Evolutionary conservation across 2,329 filamentous ascomycete species (phyloP), one percentile per base, ranked within the genome.

Genomic region (Knoxdaviesia capensis): DNA sequence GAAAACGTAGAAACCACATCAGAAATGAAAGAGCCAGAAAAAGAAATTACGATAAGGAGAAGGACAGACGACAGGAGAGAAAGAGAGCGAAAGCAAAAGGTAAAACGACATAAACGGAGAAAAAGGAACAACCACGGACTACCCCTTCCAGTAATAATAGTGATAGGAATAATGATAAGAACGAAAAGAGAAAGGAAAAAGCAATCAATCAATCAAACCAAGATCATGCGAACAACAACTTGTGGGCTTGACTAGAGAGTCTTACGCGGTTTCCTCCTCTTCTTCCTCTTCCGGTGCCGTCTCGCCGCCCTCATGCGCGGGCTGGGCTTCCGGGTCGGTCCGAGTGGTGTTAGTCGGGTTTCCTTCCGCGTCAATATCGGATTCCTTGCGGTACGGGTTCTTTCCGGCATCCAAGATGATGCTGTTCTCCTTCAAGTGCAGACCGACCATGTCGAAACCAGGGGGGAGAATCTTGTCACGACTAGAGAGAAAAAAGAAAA

Each of bases 381-480:
- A 46, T 49, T 71, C 69, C 43, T 30, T 57, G 29, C 69, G 61
- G 40, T 59, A 49, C 0, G 68, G 68, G 43, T 74, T 74, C 51
- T 62, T 68, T 43, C 63, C 61, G 6, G 54, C 49, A 3, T 48
- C 52, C 1, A 52, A 55, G 31, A 74, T 54, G 5, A 56, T 54
- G 0, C 55, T 48, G 35, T 54, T 54, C 52, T 74, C 69, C 54
- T 74, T 74, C 46, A 55, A 56, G 10, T 67, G 59, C 9, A 74
- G 56, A 7, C 57, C 53, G 10, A 74, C 63, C 5, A 56, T 51
- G 46, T 74, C 66, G 45, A 74, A 74, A 5, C 59, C 56, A 0
- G 55, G 53, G 2, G 68, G 67, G 4, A 74, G 54, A 7, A 55
- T 34, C 3, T 44, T 46, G 49, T 72, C 66, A 3, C 55, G 52